These are phyloP conservation scores for Neurospora sp. DNA, from an alignment of 2,329 filamentous ascomycete species.

Conservation along the genomic window DNA sequence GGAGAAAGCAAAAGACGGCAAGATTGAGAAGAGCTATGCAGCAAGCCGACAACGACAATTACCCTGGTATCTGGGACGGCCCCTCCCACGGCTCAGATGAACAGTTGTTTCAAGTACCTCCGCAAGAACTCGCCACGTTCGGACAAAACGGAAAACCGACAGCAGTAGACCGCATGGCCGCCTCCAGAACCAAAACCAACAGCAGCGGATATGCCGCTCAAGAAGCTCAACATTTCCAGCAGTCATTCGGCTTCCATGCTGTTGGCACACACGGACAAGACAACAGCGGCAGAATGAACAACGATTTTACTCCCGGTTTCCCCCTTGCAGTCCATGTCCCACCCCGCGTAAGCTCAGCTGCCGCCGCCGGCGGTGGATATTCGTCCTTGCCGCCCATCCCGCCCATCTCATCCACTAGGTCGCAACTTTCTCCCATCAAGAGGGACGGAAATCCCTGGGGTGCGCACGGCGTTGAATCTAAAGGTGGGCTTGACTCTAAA, in stretches of 20 bases:
- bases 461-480: not conserved
- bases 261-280: not conserved
- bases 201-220: not conserved
- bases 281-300: not conserved
- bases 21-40: not conserved
- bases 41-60: not conserved
- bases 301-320: not conserved
- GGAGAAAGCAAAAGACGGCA: not conserved
- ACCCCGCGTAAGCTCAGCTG: not conserved
- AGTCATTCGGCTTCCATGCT: not conserved
- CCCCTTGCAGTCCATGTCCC: not conserved
- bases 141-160: not conserved
- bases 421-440: not conserved
- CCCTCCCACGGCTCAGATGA: not conserved
- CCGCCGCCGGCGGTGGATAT: not conserved
- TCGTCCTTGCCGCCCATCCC: not conserved
- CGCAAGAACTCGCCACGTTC: not conserved
- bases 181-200: not conserved
- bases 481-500: not conserved
- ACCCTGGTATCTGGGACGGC: not conserved
- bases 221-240: not conserved
- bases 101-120: not conserved
- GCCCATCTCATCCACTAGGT: not conserved
- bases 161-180: not conserved
- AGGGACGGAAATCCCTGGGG: not conserved